Evolutionary conservation across 768 basidiomycete species (phyloP), one percentile per base, ranked within the genome.

Genomic region (Collybiopsis luxurians): DNA sequence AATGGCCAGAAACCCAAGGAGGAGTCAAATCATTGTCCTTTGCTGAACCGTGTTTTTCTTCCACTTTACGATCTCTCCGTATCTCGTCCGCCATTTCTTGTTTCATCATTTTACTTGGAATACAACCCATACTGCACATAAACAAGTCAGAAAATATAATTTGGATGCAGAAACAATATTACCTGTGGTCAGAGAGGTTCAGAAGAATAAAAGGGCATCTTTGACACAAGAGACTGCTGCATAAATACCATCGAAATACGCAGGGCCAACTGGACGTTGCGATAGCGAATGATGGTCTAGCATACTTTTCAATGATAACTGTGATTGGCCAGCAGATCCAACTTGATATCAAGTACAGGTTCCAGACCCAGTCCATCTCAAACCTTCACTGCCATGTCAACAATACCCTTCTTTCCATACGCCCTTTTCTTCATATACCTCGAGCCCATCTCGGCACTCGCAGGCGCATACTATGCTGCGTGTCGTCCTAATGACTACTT

Each of bases 401-500:
- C 42, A 17, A 61, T 65, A 23, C 66, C 61, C 7, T 60, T 62
- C 44, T 61, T 73, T 45, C 60, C 67, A 19, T 80, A 81, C 65
- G 65, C 67, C 26, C 65, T 78, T 17, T 81, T 81, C 70, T 81
- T 81, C 63, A 70, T 80, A 28, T 79, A 76, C 60, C 67, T 81
- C 52, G 80, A 82, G 64, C 80, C 80, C n/a, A 57, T 80, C 42
- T 79, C 79, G 0, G 77, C 79, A 0, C 68, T 81, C 23, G 73
- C 73, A 7, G 80, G 79, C 23, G 74, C 79, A 12, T 79, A 71
- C 65, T 81, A 78, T 65, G 78, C 80, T 17, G 74, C 72, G 13
- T 63, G 73, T 47, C 62, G 63, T n/a, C 77, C 75, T 0, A 30
- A 57, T 3, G 64, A 66, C 3, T 81, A 81, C 64, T 67, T 81